Conservation (phyloP, 352 stramenopile genomes). For the Pelagophyceae sp. region DNA sequence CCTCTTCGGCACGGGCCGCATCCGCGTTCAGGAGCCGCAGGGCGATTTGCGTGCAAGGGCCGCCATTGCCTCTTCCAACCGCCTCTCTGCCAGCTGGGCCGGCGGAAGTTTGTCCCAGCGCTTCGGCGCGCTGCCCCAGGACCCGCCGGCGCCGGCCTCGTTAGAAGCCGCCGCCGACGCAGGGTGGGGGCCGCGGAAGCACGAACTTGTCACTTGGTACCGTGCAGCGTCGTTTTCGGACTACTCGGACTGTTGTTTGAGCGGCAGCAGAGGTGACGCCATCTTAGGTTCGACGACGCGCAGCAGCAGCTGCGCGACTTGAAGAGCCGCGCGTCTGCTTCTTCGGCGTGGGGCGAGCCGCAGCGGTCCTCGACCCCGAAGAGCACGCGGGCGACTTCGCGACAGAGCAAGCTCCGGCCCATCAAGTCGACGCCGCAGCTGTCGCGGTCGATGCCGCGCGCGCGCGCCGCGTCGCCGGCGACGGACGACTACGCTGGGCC, state of each 20-base stretch:
- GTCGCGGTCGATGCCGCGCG: not conserved
- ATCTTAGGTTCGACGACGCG: not conserved
- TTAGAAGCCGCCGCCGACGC: too few species aligned
- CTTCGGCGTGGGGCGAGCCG: not conserved
- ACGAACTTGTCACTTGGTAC: conserved; percentile 15
- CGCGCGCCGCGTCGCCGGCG: not conserved
- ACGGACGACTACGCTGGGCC: not conserved
- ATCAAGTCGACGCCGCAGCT: not conserved
- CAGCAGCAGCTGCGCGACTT: not conserved
- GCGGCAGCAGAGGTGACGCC: too few species aligned
- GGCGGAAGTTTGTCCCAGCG: not conserved
- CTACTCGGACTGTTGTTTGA: too few species aligned
- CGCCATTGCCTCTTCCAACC: not conserved
- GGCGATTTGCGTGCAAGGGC: not conserved
- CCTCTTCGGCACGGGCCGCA: too few species aligned
- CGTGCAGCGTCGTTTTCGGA: not conserved
- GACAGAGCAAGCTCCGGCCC: not conserved
- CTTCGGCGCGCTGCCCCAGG: not conserved
- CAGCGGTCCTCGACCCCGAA: not conserved
- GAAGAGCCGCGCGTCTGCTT: not conserved
- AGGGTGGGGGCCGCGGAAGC: conserved; percentile 4
- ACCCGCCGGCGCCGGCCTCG: not conserved
- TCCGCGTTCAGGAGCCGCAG: too few species aligned
- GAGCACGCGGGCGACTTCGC: not conserved
- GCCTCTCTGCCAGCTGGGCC: not conserved